These are phyloP conservation scores for Dactylorhiza incarnata DNA, from an alignment of 106 monocot genomes.

Conservation along the genomic window DNA sequence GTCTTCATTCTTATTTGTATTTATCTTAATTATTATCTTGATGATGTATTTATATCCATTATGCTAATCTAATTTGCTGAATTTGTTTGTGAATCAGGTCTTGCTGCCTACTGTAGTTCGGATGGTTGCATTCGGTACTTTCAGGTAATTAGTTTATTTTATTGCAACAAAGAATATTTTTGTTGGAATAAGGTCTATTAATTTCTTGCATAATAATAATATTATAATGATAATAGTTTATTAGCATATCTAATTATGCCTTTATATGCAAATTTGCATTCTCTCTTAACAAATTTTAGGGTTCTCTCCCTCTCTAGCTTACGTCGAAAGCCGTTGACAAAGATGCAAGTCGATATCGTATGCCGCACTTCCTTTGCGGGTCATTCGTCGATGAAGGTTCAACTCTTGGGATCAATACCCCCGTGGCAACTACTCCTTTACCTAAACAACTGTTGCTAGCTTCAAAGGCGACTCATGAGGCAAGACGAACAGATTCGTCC, in stretches of 20 bases:
- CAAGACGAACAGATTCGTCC: too few relatives aligned
- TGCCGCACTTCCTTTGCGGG: conserved; percentile 13
- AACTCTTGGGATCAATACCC: conserved; percentile 28
- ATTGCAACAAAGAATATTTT: background rate
- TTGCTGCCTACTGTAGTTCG: conserved; percentile 74
- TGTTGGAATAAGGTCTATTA: too few relatives aligned
- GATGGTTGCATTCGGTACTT: conserved; percentile 63
- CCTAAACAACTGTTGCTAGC: background rate
- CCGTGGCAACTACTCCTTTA: conserved; percentile 16
- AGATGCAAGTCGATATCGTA: background rate
- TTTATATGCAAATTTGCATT: background rate
- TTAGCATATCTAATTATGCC: background rate
- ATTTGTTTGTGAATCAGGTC: conserved; percentile 31
- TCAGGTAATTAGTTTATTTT: conserved; percentile 31
- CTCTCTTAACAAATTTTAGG: background rate
- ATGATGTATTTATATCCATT: background rate
- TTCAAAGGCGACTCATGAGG: too few relatives aligned
- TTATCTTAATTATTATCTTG: background rate
- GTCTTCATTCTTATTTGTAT: too few relatives aligned
- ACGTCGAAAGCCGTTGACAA: conserved; percentile 49
- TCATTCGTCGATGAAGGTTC: conserved; percentile 21
- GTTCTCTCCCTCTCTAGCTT: conserved; percentile 32
- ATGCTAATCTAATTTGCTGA: background rate
- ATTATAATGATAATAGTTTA: background rate
- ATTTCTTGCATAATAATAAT: background rate